Evolutionary conservation across 805 yeast species (phyloP).

Genomic region (Brettanomyces bruxellensis): DNA sequence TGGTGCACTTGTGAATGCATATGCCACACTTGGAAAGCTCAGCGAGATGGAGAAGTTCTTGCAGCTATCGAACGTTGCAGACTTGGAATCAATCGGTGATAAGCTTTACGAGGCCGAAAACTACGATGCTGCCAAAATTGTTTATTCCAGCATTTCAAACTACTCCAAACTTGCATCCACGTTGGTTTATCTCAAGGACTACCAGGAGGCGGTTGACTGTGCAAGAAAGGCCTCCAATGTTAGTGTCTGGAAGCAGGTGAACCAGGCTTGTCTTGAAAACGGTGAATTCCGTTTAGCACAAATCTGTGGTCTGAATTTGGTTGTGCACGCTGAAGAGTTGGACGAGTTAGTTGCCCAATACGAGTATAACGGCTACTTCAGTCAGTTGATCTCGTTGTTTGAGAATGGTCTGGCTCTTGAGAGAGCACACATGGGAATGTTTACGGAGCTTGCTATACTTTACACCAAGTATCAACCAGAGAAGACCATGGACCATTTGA

Average conservation of each 20-base stretch:
- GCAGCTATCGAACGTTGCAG: slow-evolving; percentile 85
- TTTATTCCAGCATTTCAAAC: slow-evolving; percentile 80
- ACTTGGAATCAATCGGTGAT: slow-evolving; percentile 87
- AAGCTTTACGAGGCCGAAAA: slow-evolving; percentile 70
- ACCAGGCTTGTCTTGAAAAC: slow-evolving; percentile 91
- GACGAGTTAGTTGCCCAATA: slow-evolving; percentile 81
- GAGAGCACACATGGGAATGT: slow-evolving; percentile 99
- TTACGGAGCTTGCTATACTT: slow-evolving; percentile 86
- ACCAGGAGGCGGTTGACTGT: slow-evolving; percentile 95
- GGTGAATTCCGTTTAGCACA: slow-evolving; percentile 95
- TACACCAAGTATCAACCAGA: slow-evolving; percentile 88
- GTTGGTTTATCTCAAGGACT: slow-evolving; percentile 82
- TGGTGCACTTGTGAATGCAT: slow-evolving; percentile 81
- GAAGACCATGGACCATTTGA: slow-evolving; percentile 91
- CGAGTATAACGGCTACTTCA: slow-evolving; percentile 85
- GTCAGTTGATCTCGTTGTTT: slow-evolving; percentile 82
- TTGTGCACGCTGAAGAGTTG: slow-evolving; percentile 95
- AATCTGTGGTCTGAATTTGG: slow-evolving; percentile 95
- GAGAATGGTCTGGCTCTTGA: slow-evolving; percentile 95
- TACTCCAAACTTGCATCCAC: slow-evolving; percentile 97
- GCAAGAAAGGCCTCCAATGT: slow-evolving; percentile 96
- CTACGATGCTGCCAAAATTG: slow-evolving; percentile 87
- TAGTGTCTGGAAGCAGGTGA: slow-evolving; percentile 95
- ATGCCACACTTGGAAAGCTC: slow-evolving; percentile 69
- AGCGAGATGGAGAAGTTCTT: slow-evolving; percentile 80